These are phyloP conservation scores for Xylaria sp. DNA, from an alignment of 2,329 filamentous ascomycete species.

Conservation along the genomic window DNA sequence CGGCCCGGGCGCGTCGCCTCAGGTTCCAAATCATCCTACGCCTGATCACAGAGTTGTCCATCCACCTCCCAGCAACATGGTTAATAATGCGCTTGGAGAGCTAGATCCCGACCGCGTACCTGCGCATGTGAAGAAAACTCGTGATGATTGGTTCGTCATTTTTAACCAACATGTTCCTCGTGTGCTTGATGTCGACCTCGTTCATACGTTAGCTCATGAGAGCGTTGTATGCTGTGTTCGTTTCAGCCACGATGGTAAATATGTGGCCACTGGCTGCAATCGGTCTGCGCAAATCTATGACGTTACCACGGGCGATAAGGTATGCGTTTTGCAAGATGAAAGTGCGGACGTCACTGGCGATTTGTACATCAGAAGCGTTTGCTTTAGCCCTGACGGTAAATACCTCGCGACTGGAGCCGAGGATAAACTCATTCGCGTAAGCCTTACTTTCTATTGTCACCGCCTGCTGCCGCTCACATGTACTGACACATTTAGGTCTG, in stretches of 20 bases:
- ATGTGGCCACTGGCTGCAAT: conserved; percentile 96
- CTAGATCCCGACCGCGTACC: conserved; percentile 88
- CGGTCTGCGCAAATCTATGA: conserved; percentile 99
- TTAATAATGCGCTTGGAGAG: conserved; percentile 78
- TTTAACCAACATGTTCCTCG: conserved; percentile 95
- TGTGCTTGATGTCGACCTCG: conserved; percentile 89
- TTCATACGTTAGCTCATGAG: conserved; percentile 92
- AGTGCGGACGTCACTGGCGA: conserved; percentile 88
- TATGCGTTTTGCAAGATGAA: conserved; percentile 91
- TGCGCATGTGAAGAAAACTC: conserved; percentile 87
- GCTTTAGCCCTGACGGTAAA: conserved; percentile 96
- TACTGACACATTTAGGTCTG: conserved; percentile 73
- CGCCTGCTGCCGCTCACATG: neutral
- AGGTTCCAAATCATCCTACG: conserved; percentile 83
- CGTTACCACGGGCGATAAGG: conserved; percentile 84
- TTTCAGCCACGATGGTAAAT: conserved; percentile 96
- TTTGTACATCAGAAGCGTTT: conserved; percentile 96
- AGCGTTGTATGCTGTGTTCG: conserved; percentile 98
- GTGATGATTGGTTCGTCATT: conserved; percentile 93
- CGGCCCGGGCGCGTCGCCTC: conserved; percentile 83
- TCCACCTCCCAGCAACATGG: conserved; percentile 60
- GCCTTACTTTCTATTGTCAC: conserved; percentile 49
- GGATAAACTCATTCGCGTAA: conserved; percentile 94
- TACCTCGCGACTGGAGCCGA: conserved; percentile 96
- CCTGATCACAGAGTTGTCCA: conserved; percentile 69